These are phyloP conservation scores for Microsporum audouinii DNA, from an alignment of 2,329 filamentous ascomycete species.

Conservation along the genomic window DNA sequence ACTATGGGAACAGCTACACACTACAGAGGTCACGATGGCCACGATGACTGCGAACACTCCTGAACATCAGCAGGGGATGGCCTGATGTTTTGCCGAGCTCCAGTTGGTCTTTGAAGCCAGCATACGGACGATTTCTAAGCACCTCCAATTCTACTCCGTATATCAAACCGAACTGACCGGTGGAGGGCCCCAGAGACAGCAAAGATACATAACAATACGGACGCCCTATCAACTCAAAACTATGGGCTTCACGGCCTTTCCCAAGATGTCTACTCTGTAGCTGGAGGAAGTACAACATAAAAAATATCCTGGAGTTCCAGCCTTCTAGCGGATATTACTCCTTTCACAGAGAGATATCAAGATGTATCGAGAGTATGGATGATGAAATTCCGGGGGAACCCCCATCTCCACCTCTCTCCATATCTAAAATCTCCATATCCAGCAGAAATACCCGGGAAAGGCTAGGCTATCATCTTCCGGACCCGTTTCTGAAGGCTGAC, in stretches of 20 bases:
- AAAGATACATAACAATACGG: background rate
- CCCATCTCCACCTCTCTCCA: background rate
- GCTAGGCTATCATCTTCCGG: conserved; percentile 2
- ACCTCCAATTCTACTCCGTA: background rate
- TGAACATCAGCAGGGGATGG: no score
- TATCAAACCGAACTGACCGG: background rate
- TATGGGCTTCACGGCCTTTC: background rate
- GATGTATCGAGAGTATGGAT: background rate
- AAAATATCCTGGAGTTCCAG: background rate
- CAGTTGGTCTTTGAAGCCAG: background rate
- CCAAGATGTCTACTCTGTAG: background rate
- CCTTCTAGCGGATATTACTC: background rate
- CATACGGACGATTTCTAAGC: background rate
- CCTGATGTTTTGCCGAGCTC: no score
- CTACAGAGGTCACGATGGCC: no score
- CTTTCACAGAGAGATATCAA: background rate
- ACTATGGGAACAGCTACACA: no score
- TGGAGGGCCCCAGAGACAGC: background rate
- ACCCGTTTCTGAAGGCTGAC: conserved; percentile 5
- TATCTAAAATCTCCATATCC: background rate
- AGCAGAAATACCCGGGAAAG: background rate
- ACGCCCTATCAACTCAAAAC: background rate
- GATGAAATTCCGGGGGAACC: background rate
- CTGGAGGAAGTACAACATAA: background rate
- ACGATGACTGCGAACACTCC: no score